Evolutionary conservation across 768 basidiomycete genomes (phyloP).

Genomic region (Termitomyces sp.): DNA sequence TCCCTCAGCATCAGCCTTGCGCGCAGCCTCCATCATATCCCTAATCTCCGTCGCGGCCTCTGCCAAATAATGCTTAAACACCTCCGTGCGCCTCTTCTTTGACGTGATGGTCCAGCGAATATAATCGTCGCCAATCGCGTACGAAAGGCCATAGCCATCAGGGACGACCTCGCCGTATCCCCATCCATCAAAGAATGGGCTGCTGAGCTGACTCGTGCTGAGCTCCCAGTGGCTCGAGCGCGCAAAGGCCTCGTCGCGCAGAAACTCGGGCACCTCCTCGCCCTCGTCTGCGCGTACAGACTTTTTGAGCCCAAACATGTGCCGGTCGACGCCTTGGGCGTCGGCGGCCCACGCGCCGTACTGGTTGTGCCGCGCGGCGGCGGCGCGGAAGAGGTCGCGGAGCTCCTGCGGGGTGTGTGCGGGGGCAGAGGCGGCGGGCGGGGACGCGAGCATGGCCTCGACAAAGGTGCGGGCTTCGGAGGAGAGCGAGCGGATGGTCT

Average conservation of each 20-base stretch:
- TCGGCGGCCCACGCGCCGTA: constrained; percentile 91
- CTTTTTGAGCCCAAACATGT: constrained; percentile 87
- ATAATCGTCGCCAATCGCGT: constrained; percentile 79
- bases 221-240: constrained; percentile 88
- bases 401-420: constrained; percentile 36
- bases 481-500: constrained; percentile 87
- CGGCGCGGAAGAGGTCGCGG: constrained; percentile 63
- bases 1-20: not conserved
- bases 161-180: constrained; percentile 79
- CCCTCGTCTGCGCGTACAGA: constrained; percentile 32
- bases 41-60: constrained; percentile 17
- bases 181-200: constrained; percentile 86
- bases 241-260: constrained; percentile 63
- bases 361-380: constrained; percentile 76
- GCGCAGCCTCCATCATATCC: constrained; percentile 16
- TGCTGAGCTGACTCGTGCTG: constrained; percentile 83
- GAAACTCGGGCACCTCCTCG: constrained; percentile 69
- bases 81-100: constrained; percentile 45
- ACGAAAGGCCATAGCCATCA: constrained; percentile 89
- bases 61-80: constrained; percentile 49
- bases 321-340: constrained; percentile 91
- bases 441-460: constrained; percentile 69
- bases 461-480: constrained; percentile 81
- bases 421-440: not conserved
- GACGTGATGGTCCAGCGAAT: constrained; percentile 92